Evolutionary conservation across 2,329 filamentous ascomycete genomes (phyloP), one percentile per base, ranked within the genome.

Genomic region (Cylindrodendrum hubeiense): DNA sequence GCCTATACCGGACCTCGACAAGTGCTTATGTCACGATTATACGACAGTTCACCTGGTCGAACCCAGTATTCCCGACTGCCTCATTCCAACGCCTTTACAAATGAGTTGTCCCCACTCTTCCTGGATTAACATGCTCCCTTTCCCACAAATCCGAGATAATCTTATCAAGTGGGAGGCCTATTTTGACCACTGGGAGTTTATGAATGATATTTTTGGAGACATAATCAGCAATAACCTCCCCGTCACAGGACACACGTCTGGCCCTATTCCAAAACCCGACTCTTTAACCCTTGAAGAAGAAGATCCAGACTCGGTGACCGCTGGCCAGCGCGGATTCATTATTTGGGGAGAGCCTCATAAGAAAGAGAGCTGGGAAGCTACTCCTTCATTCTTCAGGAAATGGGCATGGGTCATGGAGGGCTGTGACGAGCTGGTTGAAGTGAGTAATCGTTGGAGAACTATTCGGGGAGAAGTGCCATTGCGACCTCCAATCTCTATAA

Each of bases 321-420:
- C 34, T 2, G 34, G 8, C 7, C 15, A 39, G n/a, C 6, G 39
- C 17, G 60, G 63, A 1, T 17, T 71, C 6, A 56, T 67, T 30
- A 9, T 71, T 5, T 71, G 68, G 67, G 67, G 66, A 26, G 66
- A 67, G 10, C 59, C 66, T 0, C 28, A 60, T 21, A 24, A 63
- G 0, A 52, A 54, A 13, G 66, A 60, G 10, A 67, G 59, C 13
- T 67, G 64, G 64, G 64, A 67, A 39, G n/a, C 22, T 12, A 52
- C 52, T n/a, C 63, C 63, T 5, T 24, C 21, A 4, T 67, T 67
- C 5, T 7, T 67, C 1, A 22, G 19, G 5, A 67, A 41, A n/a
- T 67, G 66, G 66, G 15, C 54, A 4, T 67, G 66, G 66, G 12
- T 19, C 3, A 8, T 51, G 6, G 44, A 54, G 24, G 59, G 60